phyloP scores from a whole-genome alignment of 805 yeast species.

The Yarrowia bubula region DNA sequence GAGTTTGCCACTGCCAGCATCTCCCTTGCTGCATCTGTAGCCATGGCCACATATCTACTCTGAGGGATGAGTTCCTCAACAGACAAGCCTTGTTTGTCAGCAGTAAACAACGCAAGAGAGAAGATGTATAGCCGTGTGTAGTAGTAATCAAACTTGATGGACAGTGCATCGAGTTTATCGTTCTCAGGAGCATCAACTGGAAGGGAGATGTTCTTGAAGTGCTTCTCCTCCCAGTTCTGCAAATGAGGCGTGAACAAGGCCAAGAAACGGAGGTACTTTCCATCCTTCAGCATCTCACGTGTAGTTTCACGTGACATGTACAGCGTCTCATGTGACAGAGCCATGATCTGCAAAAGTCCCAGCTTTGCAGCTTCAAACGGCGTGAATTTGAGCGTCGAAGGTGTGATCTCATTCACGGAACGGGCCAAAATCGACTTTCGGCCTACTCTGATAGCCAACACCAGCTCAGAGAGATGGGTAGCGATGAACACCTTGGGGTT shows the following conservation, averaged over 20 bases:
- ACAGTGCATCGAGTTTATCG: slow-evolving; percentile 43
- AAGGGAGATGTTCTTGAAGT: slow-evolving; percentile 49
- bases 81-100: slow-evolving; percentile 44
- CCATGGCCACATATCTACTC: slow-evolving; percentile 67
- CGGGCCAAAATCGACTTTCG: slow-evolving; percentile 75
- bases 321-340: slow-evolving; percentile 78
- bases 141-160: slow-evolving; percentile 75
- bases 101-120: slow-evolving; percentile 70
- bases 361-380: slow-evolving; percentile 69
- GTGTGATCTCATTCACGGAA: slow-evolving; percentile 54
- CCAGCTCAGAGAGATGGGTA: slow-evolving; percentile 79
- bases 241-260: slow-evolving; percentile 73
- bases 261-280: slow-evolving; percentile 60
- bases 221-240: slow-evolving; percentile 72
- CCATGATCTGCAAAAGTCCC: slow-evolving; percentile 72
- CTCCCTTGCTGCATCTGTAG: slow-evolving; percentile 81
- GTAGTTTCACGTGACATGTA: slow-evolving; percentile 52
- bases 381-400: slow-evolving; percentile 52
- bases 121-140: slow-evolving; percentile 81
- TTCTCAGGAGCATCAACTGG: slow-evolving; percentile 12
- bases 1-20: slow-evolving; percentile 68
- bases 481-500: slow-evolving; percentile 75
- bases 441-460: slow-evolving; percentile 77
- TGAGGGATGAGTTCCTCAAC: slow-evolving; percentile 73
- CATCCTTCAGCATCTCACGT: slow-evolving; percentile 38